Base-by-base conservation (phyloP, 805 yeast genomes). In the Wickerhamiella dianesei region DNA sequence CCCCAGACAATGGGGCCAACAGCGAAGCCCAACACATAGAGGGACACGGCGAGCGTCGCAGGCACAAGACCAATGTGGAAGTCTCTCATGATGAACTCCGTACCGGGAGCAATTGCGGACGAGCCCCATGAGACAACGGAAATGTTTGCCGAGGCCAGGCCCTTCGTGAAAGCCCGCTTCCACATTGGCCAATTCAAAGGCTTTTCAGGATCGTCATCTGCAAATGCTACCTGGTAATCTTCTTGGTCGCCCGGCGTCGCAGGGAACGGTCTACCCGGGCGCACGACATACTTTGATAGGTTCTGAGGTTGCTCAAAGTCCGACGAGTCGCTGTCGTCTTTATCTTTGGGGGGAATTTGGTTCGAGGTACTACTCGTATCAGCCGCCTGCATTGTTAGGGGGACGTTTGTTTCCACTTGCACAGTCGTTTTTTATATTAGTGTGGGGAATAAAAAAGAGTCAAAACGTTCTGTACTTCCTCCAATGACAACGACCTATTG, bases 1-100 rank as follows among this genome's bases (percentile, higher is more conserved):
- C 81, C 84, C 72, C 78, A 76, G 12, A 79, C 52, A 59, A 78
- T 64, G 2, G 84, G 83, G 0, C 87, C 88, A 14, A 76, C 62
- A 1, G 82, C 83, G 55, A 79, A 74, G 0, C 87, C 88, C 43
- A 79, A 58, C 12, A 80, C 75, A 53, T 74, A 81, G 14, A 80
- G 61, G 0, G 85, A 69, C 1, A 80, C 72, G 9, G 75, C 70
- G 41, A 80, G 63, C 14, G 74, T 63, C 2, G 79, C 71, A 0
- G 70, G 73, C 17, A 71, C 72, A 35, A 63, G 44, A 3, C 74
- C 69, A 13, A 76, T 64, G 21, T 69, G 70, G 62, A 62, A 76
- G 14, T 59, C 61, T 50, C 58, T 58, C 49, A 66, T 50, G 13
- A 67, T 59, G 14, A 54, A 61, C 44, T 52, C 61, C 46, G 50